Conservation (phyloP, 352 stramenopile genomes). For the Pythium utonaiense region DNA sequence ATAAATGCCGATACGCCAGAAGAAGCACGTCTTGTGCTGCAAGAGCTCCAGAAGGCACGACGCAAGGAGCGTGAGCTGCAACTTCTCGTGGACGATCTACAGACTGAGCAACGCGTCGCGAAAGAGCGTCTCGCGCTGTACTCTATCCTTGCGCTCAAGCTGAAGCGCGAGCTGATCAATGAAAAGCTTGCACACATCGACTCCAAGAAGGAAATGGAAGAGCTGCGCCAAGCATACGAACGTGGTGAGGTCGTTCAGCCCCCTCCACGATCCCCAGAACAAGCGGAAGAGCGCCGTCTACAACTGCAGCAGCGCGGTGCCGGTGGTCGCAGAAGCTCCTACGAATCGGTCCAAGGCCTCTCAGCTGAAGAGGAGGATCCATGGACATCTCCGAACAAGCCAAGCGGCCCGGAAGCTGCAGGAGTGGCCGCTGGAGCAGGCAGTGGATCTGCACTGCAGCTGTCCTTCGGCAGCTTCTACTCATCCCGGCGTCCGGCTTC, state of each 20-base stretch:
- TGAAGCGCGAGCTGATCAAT: slow-evolving; percentile 74
- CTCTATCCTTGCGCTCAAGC: slow-evolving; percentile 46
- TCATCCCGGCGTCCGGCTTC: slow-evolving; percentile 18
- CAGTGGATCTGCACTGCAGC: slow-evolving; percentile 15
- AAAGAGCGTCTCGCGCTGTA: slow-evolving; percentile 56
- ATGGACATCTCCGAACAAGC: slow-evolving; percentile 30
- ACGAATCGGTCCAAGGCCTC: slow-evolving; percentile 15
- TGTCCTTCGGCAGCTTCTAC: slow-evolving; percentile 69
- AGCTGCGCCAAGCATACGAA: slow-evolving; percentile 36
- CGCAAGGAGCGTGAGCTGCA: slow-evolving; percentile 25
- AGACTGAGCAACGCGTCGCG: slow-evolving; percentile 48
- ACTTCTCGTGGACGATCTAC: slow-evolving; percentile 45
- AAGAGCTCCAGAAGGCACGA: slow-evolving; percentile 22
- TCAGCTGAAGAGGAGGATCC: slow-evolving; percentile 23
- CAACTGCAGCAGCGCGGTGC: slow-evolving; percentile 4
- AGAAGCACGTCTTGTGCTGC: slow-evolving; percentile 19
- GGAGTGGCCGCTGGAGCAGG: background rate
- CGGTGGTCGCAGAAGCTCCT: slow-evolving; percentile 12
- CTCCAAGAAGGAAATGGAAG: slow-evolving; percentile 58
- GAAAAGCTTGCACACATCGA: slow-evolving; percentile 73
- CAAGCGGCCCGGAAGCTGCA: background rate
- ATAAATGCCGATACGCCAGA: background rate
- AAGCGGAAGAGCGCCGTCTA: background rate
- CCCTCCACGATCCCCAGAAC: background rate
- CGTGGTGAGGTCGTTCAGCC: slow-evolving; percentile 13